Base-by-base conservation (phyloP, 805 yeast species). In the Hanseniaspora lachancei region DNA sequence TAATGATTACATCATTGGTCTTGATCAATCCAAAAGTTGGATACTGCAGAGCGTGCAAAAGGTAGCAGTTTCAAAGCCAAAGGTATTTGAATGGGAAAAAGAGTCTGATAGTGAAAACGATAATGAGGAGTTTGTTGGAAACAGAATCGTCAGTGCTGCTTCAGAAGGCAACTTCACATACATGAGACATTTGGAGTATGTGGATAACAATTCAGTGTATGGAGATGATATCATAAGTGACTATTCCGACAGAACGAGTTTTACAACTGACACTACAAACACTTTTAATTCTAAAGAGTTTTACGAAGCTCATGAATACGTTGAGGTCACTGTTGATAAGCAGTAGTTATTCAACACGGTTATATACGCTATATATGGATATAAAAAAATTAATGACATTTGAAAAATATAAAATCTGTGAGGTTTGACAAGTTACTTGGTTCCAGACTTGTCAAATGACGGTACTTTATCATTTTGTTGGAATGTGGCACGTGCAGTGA, bases 281-380 rank as follows among this genome's bases (percentile, higher is more conserved):
- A 41, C 48, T 7, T 51, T 23, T 24, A 43, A 42, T n/a, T 42
- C 55, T 21, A 43, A 24, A 16, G 48, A 51, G 36, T 51, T 32
- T 32, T 43, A 43, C 24, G 55, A 51, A 35, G 43, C 55, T 23
- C 38, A 24, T 7, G 55, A 51, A 6, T 46, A 46, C n/a, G 40
- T 46, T 18, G 23, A 34, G 23, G 13, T 46, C 12, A 20, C 39
- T 10, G 12, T 46, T 18, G 24, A n/a, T 5, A 41, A 27, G n/a
- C 29, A 21, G 12, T 41, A 23, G 6, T 9, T 3, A 6, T 5
- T 5, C 2, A 23, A 12, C 13, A 34, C 18, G 20, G 41, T n/a
- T 18, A 29, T 49, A 29, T 20, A 21, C 13, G 8, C 5, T 40
- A 29, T 16, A 27, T 49, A 38, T n/a, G 10, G 38, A 2, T 39